Conservation (phyloP, 192 early-diverging fungal genomes). For the Podila horticola region DNA sequence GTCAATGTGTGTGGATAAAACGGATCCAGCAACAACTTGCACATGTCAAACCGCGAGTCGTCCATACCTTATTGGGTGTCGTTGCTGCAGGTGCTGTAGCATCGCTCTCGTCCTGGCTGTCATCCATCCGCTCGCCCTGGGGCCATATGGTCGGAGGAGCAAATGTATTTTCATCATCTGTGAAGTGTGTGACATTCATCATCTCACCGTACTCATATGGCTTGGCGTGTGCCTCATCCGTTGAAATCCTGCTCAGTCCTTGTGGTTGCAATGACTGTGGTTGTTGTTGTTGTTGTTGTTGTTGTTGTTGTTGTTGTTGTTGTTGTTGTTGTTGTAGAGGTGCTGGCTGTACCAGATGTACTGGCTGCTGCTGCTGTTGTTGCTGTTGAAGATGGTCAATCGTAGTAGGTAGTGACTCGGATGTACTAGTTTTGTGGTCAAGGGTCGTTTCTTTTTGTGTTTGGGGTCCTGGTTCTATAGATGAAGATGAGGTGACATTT, state of each 20-base stretch:
- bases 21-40: not conserved
- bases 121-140: conserved; percentile 42
- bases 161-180: conserved; percentile 15
- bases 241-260: not conserved
- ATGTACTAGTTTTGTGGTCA: not conserved
- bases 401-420: not conserved
- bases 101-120: conserved; percentile 50
- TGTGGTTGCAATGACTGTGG: no score
- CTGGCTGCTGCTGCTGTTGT: not conserved
- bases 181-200: not conserved
- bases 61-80: not conserved
- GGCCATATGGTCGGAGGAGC: conserved; percentile 17
- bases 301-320: no score
- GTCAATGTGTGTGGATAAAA: not conserved
- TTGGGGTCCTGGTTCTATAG: not conserved
- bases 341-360: not conserved
- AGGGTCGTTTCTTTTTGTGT: not conserved
- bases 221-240: not conserved
- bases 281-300: no score
- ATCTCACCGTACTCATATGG: not conserved
- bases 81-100: not conserved
- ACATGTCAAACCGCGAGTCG: no score
- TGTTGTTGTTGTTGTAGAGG: no score
- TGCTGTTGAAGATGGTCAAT: not conserved
- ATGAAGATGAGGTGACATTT: conserved; percentile 7